A percentile compares a stretch with the other conserved stretches of the same genome.
Conservation (phyloP, 2,329 filamentous ascomycete genomes). For the Fusarium staphyleae region DNA sequence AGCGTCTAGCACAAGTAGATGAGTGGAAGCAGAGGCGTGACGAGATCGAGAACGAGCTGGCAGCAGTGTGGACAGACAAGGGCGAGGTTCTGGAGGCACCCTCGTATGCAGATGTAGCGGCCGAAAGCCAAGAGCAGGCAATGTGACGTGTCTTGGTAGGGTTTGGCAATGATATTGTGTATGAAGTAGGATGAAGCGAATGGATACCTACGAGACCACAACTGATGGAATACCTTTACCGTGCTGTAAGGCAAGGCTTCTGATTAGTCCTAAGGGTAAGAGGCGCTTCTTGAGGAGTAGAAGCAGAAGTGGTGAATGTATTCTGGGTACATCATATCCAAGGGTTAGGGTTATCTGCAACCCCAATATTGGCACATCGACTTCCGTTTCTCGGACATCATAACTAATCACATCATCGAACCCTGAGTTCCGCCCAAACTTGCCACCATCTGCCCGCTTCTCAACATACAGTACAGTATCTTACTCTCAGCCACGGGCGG, state of each 20-base stretch:
- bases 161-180: slow-evolving; percentile 12
- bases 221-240: slow-evolving; percentile 2
- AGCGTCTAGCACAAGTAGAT: slow-evolving; percentile 81
- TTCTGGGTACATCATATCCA: neutral
- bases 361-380: neutral
- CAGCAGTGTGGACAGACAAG: slow-evolving; percentile 65
- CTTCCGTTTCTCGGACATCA: neutral
- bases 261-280: neutral
- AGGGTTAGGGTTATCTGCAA: slow-evolving; percentile 22
- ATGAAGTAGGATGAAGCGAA: slow-evolving; percentile 6
- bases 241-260: too few species aligned
- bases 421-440: neutral
- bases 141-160: neutral
- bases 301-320: neutral
- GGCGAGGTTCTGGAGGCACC: slow-evolving; percentile 59
- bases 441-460: neutral
- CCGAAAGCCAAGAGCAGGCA: slow-evolving; percentile 21
- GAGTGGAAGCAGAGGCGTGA: slow-evolving; percentile 79
- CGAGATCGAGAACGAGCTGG: slow-evolving; percentile 85
- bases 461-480: too few species aligned
- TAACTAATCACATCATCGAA: neutral
- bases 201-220: slow-evolving; percentile 11
- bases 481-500: neutral
- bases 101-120: slow-evolving; percentile 46
- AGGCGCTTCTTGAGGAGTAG: slow-evolving; percentile 1